Base-by-base conservation (phyloP, 441 rosid genomes). In the Erodium moschatum region DNA sequence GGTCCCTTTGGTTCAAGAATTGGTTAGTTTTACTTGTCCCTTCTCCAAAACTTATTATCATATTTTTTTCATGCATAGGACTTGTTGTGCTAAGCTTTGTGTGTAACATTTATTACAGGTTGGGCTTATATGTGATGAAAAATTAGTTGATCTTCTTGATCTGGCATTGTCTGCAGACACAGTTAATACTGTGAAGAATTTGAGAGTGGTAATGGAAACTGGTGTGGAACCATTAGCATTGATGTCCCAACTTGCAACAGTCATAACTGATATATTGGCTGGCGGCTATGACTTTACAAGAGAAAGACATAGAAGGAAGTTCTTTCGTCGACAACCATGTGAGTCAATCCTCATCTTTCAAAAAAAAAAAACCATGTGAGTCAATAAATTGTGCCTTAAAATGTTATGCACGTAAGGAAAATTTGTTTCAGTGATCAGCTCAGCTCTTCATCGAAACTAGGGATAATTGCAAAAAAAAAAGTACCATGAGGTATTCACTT, bases 171-270 rank as follows among this genome's bases (percentile, higher is more conserved):
- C 98, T 74, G 98, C 99, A 19, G 99, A 95, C 83, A 92, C 99
- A 7, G 98, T 92, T 35, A 95, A 88, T 72, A 88, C 94, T 0
- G 91, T 88, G 65, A 88, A 90, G 90, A 90, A 80, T 74, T 81
- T 95, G 75, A 90, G 99, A 74, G 81, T 80, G 75, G 85, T 95
- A 79, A 89, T 95, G 97, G 99, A 95, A 84, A 85, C 92, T 66
- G 88, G 98, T 31, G 92, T 90, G 60, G 99, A 92, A 75, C 98
- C 99, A 66, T 78, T 95, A 71, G 97, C 97, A 73, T 80, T 95
- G 76, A 95, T 95, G 99, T 90, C 99, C 24, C 99, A 95, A 75
- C 96, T 95, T 70, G 99, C 99, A 71, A 89, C 98, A 6, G 90
- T 95, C 64, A 92, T 95, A 80, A 92, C 99, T 2, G 98, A 95